These are phyloP conservation scores for Penicillium italicum DNA, from an alignment of 2,329 filamentous ascomycete species.

Conservation along the genomic window DNA sequence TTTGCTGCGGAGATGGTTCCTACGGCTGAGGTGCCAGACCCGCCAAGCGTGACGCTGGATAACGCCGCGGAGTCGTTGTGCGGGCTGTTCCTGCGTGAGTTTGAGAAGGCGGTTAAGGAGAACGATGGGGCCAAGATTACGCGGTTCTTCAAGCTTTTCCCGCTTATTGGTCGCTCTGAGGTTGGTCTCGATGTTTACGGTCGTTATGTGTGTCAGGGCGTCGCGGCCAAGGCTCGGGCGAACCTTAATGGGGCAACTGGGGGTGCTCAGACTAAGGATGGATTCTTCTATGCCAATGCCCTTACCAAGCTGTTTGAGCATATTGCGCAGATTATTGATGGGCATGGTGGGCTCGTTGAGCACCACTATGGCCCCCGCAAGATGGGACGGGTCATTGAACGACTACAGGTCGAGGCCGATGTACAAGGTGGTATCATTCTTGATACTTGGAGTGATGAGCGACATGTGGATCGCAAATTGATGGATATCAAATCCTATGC, in stretches of 20 bases:
- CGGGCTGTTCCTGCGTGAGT: slow-evolving; percentile 85
- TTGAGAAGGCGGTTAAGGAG: slow-evolving; percentile 83
- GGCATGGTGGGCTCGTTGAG: slow-evolving; percentile 85
- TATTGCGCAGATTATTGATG: slow-evolving; percentile 93
- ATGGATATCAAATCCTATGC: slow-evolving; percentile 97
- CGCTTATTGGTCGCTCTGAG: slow-evolving; percentile 82
- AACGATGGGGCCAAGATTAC: slow-evolving; percentile 88
- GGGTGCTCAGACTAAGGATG: slow-evolving; percentile 63
- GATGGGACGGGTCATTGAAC: slow-evolving; percentile 92
- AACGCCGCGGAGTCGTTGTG: slow-evolving; percentile 86
- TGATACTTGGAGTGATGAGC: slow-evolving; percentile 92
- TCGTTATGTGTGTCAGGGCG: slow-evolving; percentile 90
- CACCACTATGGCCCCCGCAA: slow-evolving; percentile 88
- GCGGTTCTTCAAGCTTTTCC: slow-evolving; percentile 96
- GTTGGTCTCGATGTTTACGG: slow-evolving; percentile 94
- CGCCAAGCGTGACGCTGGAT: slow-evolving; percentile 81
- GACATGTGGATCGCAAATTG: slow-evolving; percentile 75
- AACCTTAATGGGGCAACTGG: slow-evolving; percentile 69
- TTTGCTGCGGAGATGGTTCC: slow-evolving; percentile 93
- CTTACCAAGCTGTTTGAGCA: slow-evolving; percentile 94
- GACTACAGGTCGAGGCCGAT: slow-evolving; percentile 89
- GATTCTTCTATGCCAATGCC: slow-evolving; percentile 86
- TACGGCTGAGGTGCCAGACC: slow-evolving; percentile 90
- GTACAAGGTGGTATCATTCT: slow-evolving; percentile 93
- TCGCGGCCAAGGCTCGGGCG: slow-evolving; percentile 75